Percentiles rank a stretch among this genome's conserved stretches.
Conservation (phyloP, 2,329 filamentous ascomycete species). For the Boeremia exigua region DNA sequence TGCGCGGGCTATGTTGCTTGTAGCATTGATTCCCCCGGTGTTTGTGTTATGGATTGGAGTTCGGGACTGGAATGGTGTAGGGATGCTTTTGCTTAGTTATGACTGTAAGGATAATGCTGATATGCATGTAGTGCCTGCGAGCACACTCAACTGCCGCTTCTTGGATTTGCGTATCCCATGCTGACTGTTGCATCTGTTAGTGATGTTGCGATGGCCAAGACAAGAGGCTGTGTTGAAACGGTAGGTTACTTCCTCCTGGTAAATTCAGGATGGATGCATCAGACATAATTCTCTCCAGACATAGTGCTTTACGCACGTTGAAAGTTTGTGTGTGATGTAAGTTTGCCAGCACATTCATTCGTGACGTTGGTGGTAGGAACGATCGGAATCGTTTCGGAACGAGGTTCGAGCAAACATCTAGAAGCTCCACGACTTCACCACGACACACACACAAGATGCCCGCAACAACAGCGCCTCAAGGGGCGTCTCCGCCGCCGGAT, state of each 20-base stretch:
- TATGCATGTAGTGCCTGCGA: constrained; percentile 2
- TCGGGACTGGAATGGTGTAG: not conserved
- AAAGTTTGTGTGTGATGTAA: no score
- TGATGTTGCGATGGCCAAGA: no score
- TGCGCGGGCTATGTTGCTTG: not conserved
- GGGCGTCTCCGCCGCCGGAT: constrained; percentile 24
- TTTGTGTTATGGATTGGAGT: not conserved
- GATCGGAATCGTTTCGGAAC: constrained; percentile 8
- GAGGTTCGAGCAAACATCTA: not conserved
- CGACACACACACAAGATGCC: constrained; percentile 21
- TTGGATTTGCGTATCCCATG: no score
- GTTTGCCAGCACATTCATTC: not conserved
- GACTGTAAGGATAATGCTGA: constrained; percentile 12
- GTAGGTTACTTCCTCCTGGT: no score
- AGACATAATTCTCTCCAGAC: no score
- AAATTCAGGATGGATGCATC: no score
- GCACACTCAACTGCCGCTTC: not conserved
- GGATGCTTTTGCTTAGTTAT: not conserved
- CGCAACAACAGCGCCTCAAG: constrained; percentile 5
- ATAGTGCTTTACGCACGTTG: no score
- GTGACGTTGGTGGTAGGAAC: constrained; percentile 2
- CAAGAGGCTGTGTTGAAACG: no score
- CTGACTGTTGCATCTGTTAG: no score
- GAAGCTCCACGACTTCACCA: not conserved
- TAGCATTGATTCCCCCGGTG: not conserved